Conservation (phyloP, 768 basidiomycete genomes). For the Butyriboletus loyo region DNA sequence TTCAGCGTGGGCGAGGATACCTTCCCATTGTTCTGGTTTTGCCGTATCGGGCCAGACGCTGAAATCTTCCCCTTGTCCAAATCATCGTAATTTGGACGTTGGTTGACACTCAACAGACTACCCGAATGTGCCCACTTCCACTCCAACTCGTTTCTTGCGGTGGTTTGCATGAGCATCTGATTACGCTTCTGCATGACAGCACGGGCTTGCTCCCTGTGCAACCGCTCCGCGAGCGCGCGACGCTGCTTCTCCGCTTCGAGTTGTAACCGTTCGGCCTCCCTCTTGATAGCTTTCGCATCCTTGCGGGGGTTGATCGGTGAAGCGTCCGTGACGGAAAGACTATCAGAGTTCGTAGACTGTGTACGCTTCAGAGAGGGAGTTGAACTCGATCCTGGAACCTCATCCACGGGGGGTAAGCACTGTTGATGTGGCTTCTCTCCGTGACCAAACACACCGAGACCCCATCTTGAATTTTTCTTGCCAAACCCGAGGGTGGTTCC, state of each 20-base stretch:
- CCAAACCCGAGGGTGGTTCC: constrained; percentile 56
- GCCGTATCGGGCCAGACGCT: constrained; percentile 63
- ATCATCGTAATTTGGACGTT: constrained; percentile 29
- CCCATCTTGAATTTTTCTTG: constrained; percentile 70
- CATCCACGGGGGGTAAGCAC: constrained; percentile 68
- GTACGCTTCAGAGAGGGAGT: constrained; percentile 74
- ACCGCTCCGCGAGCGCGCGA: constrained; percentile 69
- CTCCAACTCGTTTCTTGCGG: constrained; percentile 53
- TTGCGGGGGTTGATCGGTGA: constrained; percentile 39
- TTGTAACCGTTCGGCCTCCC: constrained; percentile 74
- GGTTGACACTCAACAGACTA: constrained; percentile 42
- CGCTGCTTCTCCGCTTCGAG: constrained; percentile 84
- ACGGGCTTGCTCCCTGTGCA: constrained; percentile 82
- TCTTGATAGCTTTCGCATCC: constrained; percentile 75
- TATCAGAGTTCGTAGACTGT: constrained; percentile 74
- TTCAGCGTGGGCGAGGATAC: constrained; percentile 49
- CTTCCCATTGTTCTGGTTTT: constrained; percentile 44
- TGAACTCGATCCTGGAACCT: constrained; percentile 54
- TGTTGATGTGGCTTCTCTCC: constrained; percentile 65
- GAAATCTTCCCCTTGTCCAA: constrained; percentile 48
- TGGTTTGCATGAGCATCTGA: constrained; percentile 61
- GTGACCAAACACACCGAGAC: constrained; percentile 65
- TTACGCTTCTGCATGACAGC: constrained; percentile 91
- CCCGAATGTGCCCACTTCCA: constrained; percentile 49
- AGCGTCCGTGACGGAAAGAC: constrained; percentile 55